Percentiles rank a stretch among this genome's conserved stretches.
These are phyloP conservation scores for Leucogyrophana mollusca DNA, from an alignment of 768 basidiomycete genomes.

Conservation along the genomic window DNA sequence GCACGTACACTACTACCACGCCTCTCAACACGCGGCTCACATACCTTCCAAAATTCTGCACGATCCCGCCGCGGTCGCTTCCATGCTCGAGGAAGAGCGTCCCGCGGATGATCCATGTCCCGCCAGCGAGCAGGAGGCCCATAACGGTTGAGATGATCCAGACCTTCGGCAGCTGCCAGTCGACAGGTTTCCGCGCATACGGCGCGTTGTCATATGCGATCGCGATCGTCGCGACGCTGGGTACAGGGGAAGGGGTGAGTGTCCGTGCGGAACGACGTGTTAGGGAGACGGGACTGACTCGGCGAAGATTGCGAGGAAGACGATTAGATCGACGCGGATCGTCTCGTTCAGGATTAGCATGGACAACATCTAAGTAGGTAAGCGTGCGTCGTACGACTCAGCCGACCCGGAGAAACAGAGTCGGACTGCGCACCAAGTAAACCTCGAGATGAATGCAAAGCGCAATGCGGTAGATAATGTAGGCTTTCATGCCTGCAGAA, in stretches of 20 bases:
- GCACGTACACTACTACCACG: too few relatives aligned
- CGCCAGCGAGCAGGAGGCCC: conserved; percentile 38
- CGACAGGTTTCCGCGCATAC: conserved; percentile 38
- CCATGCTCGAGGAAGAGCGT: conserved; percentile 33
- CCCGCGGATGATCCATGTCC: conserved; percentile 44
- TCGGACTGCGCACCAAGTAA: conserved; percentile 35
- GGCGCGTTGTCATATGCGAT: conserved; percentile 47
- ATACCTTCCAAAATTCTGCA: conserved; percentile 44
- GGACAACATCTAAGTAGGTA: conserved; percentile 28
- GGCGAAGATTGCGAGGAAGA: conserved; percentile 44
- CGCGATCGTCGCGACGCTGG: conserved; percentile 43
- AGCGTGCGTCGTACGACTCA: neutral
- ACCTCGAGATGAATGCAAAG: conserved; percentile 49
- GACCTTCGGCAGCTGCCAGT: conserved; percentile 50
- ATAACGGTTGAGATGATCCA: conserved; percentile 45
- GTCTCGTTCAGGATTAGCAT: conserved; percentile 47
- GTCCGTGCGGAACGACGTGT: neutral
- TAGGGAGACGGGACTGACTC: conserved; percentile 15
- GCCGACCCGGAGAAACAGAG: too few relatives aligned
- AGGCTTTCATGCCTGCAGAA: conserved; percentile 33
- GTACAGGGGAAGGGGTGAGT: neutral
- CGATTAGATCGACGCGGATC: conserved; percentile 46
- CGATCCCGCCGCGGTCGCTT: conserved; percentile 33
- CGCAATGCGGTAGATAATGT: conserved; percentile 49
- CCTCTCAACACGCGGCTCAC: too few relatives aligned